A percentile compares a stretch with the other conserved stretches of the same genome.
phyloP scores from a whole-genome alignment of 108 stramenopile species.

The Aurantiochytrium sp. region DNA sequence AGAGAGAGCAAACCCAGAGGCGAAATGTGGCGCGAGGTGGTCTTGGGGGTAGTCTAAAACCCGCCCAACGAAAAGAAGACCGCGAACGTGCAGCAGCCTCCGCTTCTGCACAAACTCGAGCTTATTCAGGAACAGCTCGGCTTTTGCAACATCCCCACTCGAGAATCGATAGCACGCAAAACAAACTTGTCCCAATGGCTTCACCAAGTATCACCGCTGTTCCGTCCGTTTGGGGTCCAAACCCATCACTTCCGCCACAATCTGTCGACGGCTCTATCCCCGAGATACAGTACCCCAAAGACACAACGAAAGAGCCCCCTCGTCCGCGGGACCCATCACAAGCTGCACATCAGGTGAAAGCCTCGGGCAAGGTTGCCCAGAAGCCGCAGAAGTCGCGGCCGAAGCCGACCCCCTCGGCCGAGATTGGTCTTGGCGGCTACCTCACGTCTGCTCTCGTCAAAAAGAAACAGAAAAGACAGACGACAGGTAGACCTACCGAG shows the following conservation, averaged over 20 bases:
- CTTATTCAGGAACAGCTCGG: neutral
- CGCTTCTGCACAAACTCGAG: neutral
- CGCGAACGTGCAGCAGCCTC: neutral
- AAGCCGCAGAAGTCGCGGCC: neutral
- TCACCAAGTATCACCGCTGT: neutral
- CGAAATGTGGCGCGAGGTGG: no score
- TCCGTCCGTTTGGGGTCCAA: neutral
- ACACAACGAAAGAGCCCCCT: no score
- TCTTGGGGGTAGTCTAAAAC: no score
- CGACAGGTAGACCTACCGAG: no score
- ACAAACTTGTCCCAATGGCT: neutral
- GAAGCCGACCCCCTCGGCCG: neutral
- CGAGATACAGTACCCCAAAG: no score
- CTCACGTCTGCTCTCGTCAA: neutral
- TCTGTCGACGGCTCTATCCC: neutral
- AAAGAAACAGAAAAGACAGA: neutral
- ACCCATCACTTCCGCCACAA: neutral
- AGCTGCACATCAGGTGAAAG: neutral
- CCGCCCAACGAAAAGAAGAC: neutral
- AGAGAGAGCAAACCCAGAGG: no score
- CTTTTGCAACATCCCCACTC: neutral
- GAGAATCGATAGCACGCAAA: neutral
- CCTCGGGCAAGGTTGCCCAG: neutral
- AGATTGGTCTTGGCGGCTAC: neutral
- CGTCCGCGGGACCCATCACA: no score